Evolutionary conservation across 176 grass and related monocot genomes (phyloP).

Genomic region (Eleusine indica): DNA sequence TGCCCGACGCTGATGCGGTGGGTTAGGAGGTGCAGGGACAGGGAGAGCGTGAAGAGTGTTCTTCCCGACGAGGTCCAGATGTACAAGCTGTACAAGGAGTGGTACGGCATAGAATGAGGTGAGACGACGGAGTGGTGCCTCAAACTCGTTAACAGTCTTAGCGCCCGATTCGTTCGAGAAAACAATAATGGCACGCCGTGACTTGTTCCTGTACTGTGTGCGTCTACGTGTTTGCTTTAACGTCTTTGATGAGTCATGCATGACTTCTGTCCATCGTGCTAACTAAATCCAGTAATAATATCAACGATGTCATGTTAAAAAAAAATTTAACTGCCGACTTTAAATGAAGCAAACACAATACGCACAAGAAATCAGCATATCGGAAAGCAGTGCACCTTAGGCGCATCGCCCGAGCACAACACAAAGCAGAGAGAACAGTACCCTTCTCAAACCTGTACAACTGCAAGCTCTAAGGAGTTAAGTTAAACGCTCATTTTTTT

Average conservation of each 20-base stretch:
- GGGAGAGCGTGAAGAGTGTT: constrained; percentile 39
- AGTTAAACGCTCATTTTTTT: too few relatives aligned
- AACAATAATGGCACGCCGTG: neutral
- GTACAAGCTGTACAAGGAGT: constrained; percentile 50
- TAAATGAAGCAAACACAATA: too few relatives aligned
- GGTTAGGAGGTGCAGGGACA: constrained; percentile 40
- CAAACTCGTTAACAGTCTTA: too few relatives aligned
- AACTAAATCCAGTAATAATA: neutral
- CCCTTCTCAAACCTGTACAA: too few relatives aligned
- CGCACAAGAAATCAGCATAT: too few relatives aligned
- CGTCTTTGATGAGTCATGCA: neutral
- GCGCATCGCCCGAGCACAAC: too few relatives aligned
- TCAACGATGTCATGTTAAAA: neutral
- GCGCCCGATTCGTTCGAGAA: too few relatives aligned
- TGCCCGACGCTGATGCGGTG: constrained; percentile 32
- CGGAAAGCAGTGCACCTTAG: too few relatives aligned
- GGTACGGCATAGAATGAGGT: constrained; percentile 34
- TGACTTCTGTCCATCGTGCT: neutral
- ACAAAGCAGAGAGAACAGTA: too few relatives aligned
- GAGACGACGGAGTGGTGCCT: too few relatives aligned
- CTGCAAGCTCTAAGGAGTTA: too few relatives aligned
- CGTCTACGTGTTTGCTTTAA: neutral
- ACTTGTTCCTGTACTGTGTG: neutral
- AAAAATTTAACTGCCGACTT: too few relatives aligned
- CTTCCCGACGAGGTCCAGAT: constrained; percentile 21